Conservation (phyloP, 768 basidiomycete species). For the Lactifluus hygrophoroides region DNA sequence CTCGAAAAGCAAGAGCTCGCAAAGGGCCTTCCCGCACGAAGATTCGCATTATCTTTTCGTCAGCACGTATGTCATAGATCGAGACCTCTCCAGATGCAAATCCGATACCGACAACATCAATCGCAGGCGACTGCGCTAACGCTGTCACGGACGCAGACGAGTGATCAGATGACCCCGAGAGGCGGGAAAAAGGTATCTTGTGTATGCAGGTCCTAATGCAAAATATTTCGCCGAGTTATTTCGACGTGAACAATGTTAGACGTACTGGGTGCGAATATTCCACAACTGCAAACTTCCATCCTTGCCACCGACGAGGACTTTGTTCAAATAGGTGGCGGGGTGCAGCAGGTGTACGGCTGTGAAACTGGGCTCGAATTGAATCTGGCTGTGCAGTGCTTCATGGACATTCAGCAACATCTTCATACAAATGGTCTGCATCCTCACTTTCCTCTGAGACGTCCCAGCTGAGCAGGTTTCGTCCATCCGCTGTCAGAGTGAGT, state of each 20-base stretch:
- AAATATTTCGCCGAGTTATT: background rate
- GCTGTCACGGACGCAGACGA: conserved; percentile 53
- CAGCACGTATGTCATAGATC: conserved; percentile 83
- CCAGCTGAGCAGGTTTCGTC: conserved; percentile 72
- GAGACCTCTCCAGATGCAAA: conserved; percentile 82
- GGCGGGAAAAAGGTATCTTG: conserved; percentile 49
- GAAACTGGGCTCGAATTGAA: conserved; percentile 78
- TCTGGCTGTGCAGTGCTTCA: conserved; percentile 37
- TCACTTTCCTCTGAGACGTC: conserved; percentile 53
- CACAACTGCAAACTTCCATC: conserved; percentile 86
- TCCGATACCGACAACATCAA: conserved; percentile 93
- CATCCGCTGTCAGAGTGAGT: conserved; percentile 72
- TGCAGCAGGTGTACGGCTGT: conserved; percentile 82
- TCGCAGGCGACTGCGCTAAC: conserved; percentile 85
- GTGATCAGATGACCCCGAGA: conserved; percentile 37
- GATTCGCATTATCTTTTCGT: conserved; percentile 82
- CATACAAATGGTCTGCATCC: background rate
- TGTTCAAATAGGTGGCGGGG: conserved; percentile 95
- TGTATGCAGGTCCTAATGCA: conserved; percentile 68
- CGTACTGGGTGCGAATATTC: conserved; percentile 82
- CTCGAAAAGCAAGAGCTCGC: conserved; percentile 73
- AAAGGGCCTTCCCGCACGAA: conserved; percentile 85
- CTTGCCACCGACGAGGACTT: conserved; percentile 75
- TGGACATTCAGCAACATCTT: background rate
- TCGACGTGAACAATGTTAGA: conserved; percentile 9